Conservation (phyloP, 257 asterid genomes). For the Fraxinus cuspidata region DNA sequence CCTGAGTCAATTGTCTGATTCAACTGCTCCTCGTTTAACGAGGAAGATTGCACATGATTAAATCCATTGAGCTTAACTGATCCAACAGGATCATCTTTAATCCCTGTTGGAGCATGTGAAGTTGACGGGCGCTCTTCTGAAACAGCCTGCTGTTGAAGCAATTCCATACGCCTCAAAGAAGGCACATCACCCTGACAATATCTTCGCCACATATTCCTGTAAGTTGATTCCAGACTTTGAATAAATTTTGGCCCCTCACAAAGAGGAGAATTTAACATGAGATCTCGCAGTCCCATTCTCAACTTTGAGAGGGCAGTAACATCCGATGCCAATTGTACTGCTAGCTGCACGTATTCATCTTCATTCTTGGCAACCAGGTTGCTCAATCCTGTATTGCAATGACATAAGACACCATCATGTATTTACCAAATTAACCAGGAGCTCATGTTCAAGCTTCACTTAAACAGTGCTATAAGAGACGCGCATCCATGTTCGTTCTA, state of each 20-base stretch:
- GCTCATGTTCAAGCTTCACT: too few relatives aligned
- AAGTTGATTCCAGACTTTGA: slow-evolving; percentile 65
- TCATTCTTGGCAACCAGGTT: slow-evolving; percentile 78
- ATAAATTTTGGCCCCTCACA: slow-evolving; percentile 75
- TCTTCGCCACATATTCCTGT: slow-evolving; percentile 78
- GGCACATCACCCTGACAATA: slow-evolving; percentile 91
- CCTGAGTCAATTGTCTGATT: slow-evolving; percentile 22
- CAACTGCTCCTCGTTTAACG: slow-evolving; percentile 31
- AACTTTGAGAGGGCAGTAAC: slow-evolving; percentile 67
- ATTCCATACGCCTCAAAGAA: slow-evolving; percentile 60
- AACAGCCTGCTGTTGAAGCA: slow-evolving; percentile 21
- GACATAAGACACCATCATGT: background rate
- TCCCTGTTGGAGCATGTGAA: slow-evolving; percentile 34
- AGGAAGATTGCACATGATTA: slow-evolving; percentile 33
- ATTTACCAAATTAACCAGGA: background rate
- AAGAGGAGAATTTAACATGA: slow-evolving; percentile 85
- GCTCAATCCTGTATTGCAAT: slow-evolving; percentile 56
- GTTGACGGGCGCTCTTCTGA: slow-evolving; percentile 36
- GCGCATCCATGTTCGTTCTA: background rate
- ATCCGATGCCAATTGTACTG: slow-evolving; percentile 72
- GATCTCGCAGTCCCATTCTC: slow-evolving; percentile 72
- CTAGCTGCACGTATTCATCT: slow-evolving; percentile 79
- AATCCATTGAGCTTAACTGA: slow-evolving; percentile 58
- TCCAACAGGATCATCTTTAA: slow-evolving; percentile 22
- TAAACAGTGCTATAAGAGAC: background rate